Base-by-base conservation (phyloP, 1,284 basidiomycete genomes). In the Boletellus dicymbophilus region DNA sequence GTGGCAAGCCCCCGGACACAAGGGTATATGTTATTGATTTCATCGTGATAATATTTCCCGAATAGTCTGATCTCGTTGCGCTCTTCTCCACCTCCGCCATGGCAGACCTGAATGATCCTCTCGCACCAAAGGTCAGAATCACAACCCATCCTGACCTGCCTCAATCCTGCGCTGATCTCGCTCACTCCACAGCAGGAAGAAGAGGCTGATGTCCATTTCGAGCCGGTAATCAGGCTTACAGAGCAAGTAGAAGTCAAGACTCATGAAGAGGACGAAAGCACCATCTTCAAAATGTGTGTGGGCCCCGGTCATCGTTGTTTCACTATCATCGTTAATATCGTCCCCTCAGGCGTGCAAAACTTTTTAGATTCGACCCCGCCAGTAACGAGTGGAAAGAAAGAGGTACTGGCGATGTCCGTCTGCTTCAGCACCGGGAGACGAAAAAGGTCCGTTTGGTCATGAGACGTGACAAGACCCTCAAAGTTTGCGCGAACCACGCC, bases 381-480 rank as follows among this genome's bases (percentile, higher is more conserved):
- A 78, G 84, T 52, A 79, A 84, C 54, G 95, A 99, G 74, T 99
- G 97, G 97, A 99, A 99, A 74, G 95, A 98, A 75, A 77, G 94
- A 38, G 93, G 93, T 39, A 97, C 94, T 21, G 95, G 94, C 40
- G 93, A 96, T 67, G 92, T 93, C 58, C 88, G 91, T 66, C 78
- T 97, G 52, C 82, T 97, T 57, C 77, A 87, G 66, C 91, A 97
- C 79, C 95, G 90, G 74, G 82, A 84, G 67, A 90, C 88, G 37
- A 85, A 88, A 77, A 98, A 98, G 76, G 82, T 97, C 63, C 85
- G 97, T 55, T 84, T 99, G 56, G 94, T 99, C 68, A 99, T 99
- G 97, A 83, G 97, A 75, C 91, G 97, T 72, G 97, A 99, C 82
- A 98, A 98, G 88, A 99, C 97, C 41, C 82, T 95, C 73, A 99